Conservation (phyloP, 2,329 filamentous ascomycete genomes). For the Xylariaceae sp. region DNA sequence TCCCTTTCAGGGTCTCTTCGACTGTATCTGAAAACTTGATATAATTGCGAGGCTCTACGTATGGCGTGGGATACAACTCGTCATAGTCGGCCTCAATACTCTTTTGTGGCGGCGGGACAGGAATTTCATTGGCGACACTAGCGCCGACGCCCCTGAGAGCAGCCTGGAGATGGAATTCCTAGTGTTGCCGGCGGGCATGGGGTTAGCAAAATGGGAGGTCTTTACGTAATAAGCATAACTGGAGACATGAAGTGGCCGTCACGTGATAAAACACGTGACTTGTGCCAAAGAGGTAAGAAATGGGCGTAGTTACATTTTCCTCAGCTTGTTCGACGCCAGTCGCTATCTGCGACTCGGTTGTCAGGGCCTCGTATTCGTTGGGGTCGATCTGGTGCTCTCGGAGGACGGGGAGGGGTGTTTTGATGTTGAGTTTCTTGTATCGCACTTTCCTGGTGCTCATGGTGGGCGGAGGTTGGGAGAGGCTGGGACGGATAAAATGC, state of each 20-base stretch:
- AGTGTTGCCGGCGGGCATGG: conserved; percentile 12
- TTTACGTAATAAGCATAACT: background rate
- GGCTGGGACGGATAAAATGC: background rate
- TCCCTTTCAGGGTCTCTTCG: conserved; percentile 79
- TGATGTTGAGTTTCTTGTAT: conserved; percentile 88
- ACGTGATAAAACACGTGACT: conserved; percentile 52
- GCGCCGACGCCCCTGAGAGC: conserved; percentile 58
- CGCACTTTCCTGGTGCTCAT: conserved; percentile 67
- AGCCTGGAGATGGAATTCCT: conserved; percentile 95
- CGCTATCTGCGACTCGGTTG: conserved; percentile 79
- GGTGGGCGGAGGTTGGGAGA: conserved; percentile 34
- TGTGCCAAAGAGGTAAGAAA: conserved; percentile 30
- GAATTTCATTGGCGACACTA: conserved; percentile 58
- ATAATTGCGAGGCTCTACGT: conserved; percentile 83
- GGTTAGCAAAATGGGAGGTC: conserved; percentile 17
- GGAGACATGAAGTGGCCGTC: conserved; percentile 11
- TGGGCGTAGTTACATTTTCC: conserved; percentile 76
- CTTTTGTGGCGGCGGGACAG: conserved; percentile 60
- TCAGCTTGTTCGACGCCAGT: conserved; percentile 96
- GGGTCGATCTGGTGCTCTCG: conserved; percentile 87
- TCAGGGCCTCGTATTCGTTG: conserved; percentile 79
- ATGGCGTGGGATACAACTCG: conserved; percentile 73
- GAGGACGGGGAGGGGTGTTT: conserved; percentile 81
- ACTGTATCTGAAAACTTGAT: conserved; percentile 98
- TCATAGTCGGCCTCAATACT: conserved; percentile 73